phyloP scores from a whole-genome alignment of 1,284 basidiomycete genomes.

The Ganoderma lingzhi region DNA sequence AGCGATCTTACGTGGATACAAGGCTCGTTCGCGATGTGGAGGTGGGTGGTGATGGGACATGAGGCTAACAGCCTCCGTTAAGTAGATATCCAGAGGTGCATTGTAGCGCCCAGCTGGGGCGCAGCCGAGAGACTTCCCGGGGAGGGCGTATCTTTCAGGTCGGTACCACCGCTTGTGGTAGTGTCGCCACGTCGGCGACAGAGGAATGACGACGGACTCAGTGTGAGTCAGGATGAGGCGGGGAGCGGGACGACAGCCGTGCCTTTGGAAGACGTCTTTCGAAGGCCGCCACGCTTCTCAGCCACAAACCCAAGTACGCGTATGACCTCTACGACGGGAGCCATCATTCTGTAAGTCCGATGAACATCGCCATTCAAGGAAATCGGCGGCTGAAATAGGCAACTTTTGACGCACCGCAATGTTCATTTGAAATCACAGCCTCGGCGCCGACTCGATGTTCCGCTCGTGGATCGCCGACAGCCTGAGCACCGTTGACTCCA shows the following conservation, averaged over 20 bases:
- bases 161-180: conserved; percentile 16
- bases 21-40: not conserved
- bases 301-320: conserved; percentile 11
- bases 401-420: not conserved
- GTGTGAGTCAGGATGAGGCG: conserved; percentile 18
- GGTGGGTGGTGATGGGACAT: not conserved
- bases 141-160: not conserved
- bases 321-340: conserved; percentile 1
- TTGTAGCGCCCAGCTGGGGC: not conserved
- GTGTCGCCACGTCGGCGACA: conserved; percentile 1
- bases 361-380: not conserved
- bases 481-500: not conserved
- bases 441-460: not conserved
- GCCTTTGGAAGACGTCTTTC: conserved; percentile 2
- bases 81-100: not conserved
- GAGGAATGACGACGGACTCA: conserved; percentile 12
- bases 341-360: not conserved
- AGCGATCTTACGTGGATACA: not conserved
- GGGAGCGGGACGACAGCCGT: conserved; percentile 3
- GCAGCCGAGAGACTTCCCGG: not conserved
- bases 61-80: not conserved
- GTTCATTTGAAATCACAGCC: conserved; percentile 4
- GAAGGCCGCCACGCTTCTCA: conserved; percentile 12
- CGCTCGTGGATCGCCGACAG: not conserved
- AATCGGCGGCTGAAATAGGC: not conserved